phyloP scores from a whole-genome alignment of 352 stramenopile species.

The Blastocystis sp. region DNA sequence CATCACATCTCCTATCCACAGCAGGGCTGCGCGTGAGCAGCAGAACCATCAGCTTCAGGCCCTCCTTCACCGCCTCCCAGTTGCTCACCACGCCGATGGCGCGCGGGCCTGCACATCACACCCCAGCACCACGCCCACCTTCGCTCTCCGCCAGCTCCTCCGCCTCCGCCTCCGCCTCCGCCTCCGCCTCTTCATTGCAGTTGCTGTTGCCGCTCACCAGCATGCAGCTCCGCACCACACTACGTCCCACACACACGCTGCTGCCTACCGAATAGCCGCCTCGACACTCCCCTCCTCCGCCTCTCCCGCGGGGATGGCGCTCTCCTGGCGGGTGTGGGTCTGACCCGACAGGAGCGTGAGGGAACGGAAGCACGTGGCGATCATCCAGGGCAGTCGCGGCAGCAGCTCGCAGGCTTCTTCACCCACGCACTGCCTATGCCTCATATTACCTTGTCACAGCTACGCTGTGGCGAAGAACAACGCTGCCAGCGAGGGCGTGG shows the following conservation, averaged over 20 bases:
- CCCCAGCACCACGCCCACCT: not conserved
- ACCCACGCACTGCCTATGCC: not conserved
- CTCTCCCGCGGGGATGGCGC: not conserved
- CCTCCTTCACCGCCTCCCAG: conserved; percentile 10
- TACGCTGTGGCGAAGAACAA: not conserved
- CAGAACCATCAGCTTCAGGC: not conserved
- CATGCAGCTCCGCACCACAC: not conserved
- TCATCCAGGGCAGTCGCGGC: not conserved
- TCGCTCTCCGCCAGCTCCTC: not conserved
- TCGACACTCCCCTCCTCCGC: not conserved
- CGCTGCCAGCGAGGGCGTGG: not conserved
- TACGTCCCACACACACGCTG: not conserved
- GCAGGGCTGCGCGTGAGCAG: not conserved
- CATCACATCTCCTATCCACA: no score
- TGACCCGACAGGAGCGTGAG: not conserved
- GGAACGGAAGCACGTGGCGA: not conserved
- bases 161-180: not conserved
- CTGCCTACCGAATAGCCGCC: not conserved
- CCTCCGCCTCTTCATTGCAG: not conserved
- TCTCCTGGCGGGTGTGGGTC: not conserved
- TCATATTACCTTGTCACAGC: not conserved
- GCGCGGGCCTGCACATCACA: not conserved
- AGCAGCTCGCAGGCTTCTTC: not conserved
- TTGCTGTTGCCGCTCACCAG: conserved; percentile 32
- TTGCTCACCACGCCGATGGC: not conserved